Evolutionary conservation across 2,329 filamentous ascomycete genomes (phyloP), one percentile per base, ranked within the genome.

Genomic region (Ceratocystis ficicola): DNA sequence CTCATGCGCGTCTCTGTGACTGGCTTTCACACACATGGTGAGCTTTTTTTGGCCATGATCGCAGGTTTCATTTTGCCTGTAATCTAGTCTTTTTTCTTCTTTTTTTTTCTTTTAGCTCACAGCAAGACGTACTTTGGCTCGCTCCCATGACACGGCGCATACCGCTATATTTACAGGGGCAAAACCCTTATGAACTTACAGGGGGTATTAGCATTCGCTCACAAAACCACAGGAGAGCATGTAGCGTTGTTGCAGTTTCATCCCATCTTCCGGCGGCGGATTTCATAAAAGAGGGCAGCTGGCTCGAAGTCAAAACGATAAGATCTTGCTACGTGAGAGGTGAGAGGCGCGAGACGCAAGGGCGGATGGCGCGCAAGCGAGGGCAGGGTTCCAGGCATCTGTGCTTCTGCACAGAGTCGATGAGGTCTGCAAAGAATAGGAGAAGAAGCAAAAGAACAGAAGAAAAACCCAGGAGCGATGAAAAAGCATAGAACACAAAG

Each of bases 81-180:
- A 25, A 15, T 32, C 17, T 17, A 15, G 17, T 12, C 3, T 3
- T 28, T 30, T 32, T 44, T 15, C 8, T 8, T 22, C 22, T 22
- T 15, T n/a, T 41, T 10, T 5, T n/a, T 15, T 30, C 2, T 22
- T 28, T 20, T 41, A 32, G 15, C 5, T 20, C 4, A 6, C 65
- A 59, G 22, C 69, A 68, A 32, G 68, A 67, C 63, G 67, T 69
- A 64, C 63, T 28, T 25, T 30, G 36, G 36, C 55, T 20, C 46
- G 67, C 61, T 61, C 70, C n/a, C 5, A 17, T 48, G 20, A n/a
- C 20, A 48, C 5, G 5, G 20, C 20, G 17, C 3, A 10, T 22
- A 25, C 20, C 6, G 12, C 52, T 57, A 57, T 57, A 57, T 57
- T 57, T 57, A 30, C 52, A 57, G 52, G 30, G 52, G 4, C 52